Evolutionary conservation across 352 stramenopile genomes (phyloP).

Genomic region (Ophiocytium majus): DNA sequence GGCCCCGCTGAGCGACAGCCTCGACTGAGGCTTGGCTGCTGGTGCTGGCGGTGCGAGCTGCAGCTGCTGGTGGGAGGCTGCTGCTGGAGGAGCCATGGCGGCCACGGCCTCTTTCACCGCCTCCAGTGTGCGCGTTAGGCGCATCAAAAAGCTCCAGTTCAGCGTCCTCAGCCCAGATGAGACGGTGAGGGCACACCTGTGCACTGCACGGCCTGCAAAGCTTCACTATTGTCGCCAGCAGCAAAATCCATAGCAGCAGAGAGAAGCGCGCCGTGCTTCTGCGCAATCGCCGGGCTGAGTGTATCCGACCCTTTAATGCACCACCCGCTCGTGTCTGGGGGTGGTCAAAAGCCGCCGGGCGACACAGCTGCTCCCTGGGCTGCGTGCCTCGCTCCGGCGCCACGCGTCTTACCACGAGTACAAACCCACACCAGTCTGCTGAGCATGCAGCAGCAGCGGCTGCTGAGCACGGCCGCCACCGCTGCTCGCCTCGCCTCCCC

Average conservation of each 20-base stretch:
- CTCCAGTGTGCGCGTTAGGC: conserved; percentile 83
- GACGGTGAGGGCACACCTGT: conserved; percentile 65
- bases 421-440: not conserved
- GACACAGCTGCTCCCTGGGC: not conserved
- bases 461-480: not conserved
- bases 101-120: conserved; percentile 77
- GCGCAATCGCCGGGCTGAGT: too few species aligned
- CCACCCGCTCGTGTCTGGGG: not conserved
- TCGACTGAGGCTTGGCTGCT: too few species aligned
- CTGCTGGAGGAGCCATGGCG: not conserved
- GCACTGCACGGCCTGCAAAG: not conserved
- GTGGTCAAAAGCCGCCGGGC: not conserved
- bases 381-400: too few species aligned
- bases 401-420: not conserved
- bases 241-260: not conserved
- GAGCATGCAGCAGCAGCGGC: not conserved
- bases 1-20: too few species aligned
- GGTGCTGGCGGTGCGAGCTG: too few species aligned
- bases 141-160: conserved; percentile 97
- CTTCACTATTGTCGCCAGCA: not conserved
- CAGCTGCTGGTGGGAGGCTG: too few species aligned
- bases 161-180: conserved; percentile 95
- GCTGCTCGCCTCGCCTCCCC: not conserved
- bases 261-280: not conserved
- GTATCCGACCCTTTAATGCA: too few species aligned